Base-by-base conservation (phyloP, 1,284 basidiomycete species). In the Cryptococcus maquisensis region DNA sequence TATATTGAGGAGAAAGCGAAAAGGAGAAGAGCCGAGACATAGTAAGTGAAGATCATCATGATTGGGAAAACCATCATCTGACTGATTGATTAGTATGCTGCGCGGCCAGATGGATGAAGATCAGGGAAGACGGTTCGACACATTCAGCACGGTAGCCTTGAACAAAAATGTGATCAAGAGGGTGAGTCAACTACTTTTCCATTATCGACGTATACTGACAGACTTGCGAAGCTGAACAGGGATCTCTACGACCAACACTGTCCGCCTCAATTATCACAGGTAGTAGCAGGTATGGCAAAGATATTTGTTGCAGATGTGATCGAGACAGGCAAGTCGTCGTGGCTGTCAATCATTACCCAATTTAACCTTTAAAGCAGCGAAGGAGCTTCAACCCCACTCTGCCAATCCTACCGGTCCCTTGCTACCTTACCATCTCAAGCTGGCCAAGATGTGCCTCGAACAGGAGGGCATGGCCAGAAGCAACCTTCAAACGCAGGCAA, bases 201-300 rank as follows among this genome's bases (percentile, higher is more conserved):
- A 18, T 37, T 10, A 48, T 24, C 21, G 28, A 20, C 16, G 20
- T 46, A 24, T 5, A 23, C 16, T 49, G 24, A 48, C 38, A n/a
- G 4, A 12, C 23, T 21, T 8, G 7, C 16, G 3, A 55, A 73
- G 70, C 59, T 74, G 26, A 69, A 69, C 54, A 52, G 64, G 37
- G 70, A 73, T 39, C 45, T 72, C 13, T 71, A 62, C 57, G 72
- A 74, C 51, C 72, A 74, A 57, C 57, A 62, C 20, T 50, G 68
- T 23, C 59, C 63, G 10, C 59, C 59, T 20, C 66, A 64, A 46
- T 50, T 72, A 13, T 54, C 56, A 1, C 51, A 64, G 47, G 60
- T 73, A 3, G 46, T 74, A 26, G 72, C 65, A 2, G 67, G 68
- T 63, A 63, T 74, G 64, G 67, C 64, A 56, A 74, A 74, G 65